phyloP scores from a whole-genome alignment of 129 eudicot species.

The Flaveria trinervia region DNA sequence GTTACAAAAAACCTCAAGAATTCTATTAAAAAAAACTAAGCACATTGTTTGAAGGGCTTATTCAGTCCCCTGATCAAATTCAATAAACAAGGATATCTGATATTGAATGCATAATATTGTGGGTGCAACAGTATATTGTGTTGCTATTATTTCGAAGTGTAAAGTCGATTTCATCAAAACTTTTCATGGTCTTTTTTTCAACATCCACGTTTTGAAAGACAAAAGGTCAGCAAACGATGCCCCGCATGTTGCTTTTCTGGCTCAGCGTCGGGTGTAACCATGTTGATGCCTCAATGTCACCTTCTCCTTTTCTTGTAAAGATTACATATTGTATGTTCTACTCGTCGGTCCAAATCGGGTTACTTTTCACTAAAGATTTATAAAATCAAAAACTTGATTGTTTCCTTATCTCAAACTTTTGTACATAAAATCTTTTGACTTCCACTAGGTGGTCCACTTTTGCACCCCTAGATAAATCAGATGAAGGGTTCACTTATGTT shows the following conservation, averaged over 20 bases:
- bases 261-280: conserved; percentile 31
- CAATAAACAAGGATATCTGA: background rate
- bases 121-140: background rate
- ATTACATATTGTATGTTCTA: conserved; percentile 15
- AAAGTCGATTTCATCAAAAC: conserved; percentile 1
- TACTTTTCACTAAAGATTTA: background rate
- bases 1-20: no score
- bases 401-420: conserved; percentile 17
- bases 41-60: no score
- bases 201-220: background rate
- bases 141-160: background rate
- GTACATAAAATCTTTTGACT: conserved; percentile 9
- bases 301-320: conserved; percentile 30
- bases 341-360: conserved; percentile 31
- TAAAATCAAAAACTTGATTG: conserved; percentile 12
- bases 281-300: conserved; percentile 21
- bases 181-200: conserved; percentile 15
- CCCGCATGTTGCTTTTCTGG: background rate
- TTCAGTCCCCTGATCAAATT: background rate
- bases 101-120: background rate
- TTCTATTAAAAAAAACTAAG: no score
- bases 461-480: no score
- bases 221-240: conserved; percentile 10
- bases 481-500: no score
- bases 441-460: conserved; percentile 14